Evolutionary conservation across 495 filamentous ascomycete species (phyloP).

Genomic region (Aspergillus wentii): DNA sequence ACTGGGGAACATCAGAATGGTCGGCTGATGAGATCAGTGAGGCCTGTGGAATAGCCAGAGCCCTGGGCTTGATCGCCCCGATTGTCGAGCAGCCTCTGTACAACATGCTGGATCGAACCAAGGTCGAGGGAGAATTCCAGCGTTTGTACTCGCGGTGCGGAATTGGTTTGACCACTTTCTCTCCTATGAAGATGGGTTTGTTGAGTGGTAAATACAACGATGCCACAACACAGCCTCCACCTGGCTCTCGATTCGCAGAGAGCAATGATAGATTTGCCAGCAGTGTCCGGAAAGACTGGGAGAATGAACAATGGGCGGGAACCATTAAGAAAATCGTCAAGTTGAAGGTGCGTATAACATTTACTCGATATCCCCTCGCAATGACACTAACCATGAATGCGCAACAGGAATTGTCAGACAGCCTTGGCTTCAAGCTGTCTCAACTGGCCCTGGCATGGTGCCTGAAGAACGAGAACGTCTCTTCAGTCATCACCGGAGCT

Average conservation of each 20-base stretch:
- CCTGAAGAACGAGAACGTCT: constrained; percentile 69
- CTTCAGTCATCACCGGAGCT: constrained; percentile 72
- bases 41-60: constrained; percentile 70
- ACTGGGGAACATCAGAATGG: constrained; percentile 93
- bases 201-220: constrained; percentile 82
- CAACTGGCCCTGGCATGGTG: constrained; percentile 76
- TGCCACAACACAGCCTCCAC: constrained; percentile 26
- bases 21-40: constrained; percentile 72
- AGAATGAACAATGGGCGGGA: constrained; percentile 17
- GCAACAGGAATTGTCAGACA: constrained; percentile 60
- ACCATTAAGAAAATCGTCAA: constrained; percentile 20
- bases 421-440: constrained; percentile 58
- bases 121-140: constrained; percentile 72
- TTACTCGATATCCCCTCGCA: not conserved
- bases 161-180: constrained; percentile 70
- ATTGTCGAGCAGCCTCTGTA: constrained; percentile 83
- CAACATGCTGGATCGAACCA: constrained; percentile 66
- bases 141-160: constrained; percentile 60
- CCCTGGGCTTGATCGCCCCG: constrained; percentile 72
- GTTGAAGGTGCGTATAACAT: constrained; percentile 17
- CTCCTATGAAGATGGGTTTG: constrained; percentile 66
- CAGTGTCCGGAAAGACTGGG: constrained; percentile 22
- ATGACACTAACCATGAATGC: constrained; percentile 15
- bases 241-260: constrained; percentile 34
- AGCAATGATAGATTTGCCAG: constrained; percentile 32